Conservation (phyloP, 1,284 basidiomycete genomes). For the Apiotrichum siamense region DNA sequence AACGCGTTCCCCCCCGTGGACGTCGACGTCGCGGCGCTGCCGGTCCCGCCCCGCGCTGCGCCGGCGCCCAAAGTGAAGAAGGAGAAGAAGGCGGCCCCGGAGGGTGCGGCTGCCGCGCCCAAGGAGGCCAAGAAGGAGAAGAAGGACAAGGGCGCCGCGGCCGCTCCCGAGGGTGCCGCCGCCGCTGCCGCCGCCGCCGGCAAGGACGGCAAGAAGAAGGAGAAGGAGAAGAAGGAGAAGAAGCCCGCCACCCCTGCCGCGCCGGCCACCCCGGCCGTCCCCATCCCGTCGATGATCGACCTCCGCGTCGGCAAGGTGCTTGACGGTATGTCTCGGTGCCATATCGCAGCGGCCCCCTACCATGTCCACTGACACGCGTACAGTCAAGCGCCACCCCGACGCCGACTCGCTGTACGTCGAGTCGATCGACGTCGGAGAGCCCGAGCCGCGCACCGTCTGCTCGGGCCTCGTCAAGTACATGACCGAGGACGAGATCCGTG, state of each 20-base stretch:
- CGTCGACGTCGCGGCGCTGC: conserved; percentile 70
- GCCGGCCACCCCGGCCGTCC: conserved; percentile 62
- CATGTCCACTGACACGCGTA: background rate
- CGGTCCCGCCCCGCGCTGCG: conserved; percentile 63
- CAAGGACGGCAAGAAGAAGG: conserved; percentile 51
- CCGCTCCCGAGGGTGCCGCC: conserved; percentile 13
- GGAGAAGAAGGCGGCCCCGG: conserved; percentile 50
- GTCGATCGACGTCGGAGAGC: conserved; percentile 87
- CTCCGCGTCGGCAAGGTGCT: conserved; percentile 84
- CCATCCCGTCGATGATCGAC: conserved; percentile 88
- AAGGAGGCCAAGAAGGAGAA: conserved; percentile 26
- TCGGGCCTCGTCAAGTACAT: conserved; percentile 93
- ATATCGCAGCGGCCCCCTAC: too few species aligned
- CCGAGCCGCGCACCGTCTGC: conserved; percentile 85
- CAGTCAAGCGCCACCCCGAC: conserved; percentile 89
- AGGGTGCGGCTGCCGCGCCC: conserved; percentile 32
- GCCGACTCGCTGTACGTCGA: conserved; percentile 89
- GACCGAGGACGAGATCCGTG: conserved; percentile 85
- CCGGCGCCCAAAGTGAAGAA: conserved; percentile 68
- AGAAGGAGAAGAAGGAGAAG: conserved; percentile 54
- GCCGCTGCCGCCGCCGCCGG: conserved; percentile 23
- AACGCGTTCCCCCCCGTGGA: conserved; percentile 56
- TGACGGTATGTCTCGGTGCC: conserved; percentile 58
- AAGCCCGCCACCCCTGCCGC: conserved; percentile 36
- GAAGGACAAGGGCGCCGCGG: conserved; percentile 35